A percentile compares a stretch with the other conserved stretches of the same genome.
These are phyloP conservation scores for Geotrichum aggregatum DNA, from an alignment of 1,139 yeast species.

Conservation along the genomic window DNA sequence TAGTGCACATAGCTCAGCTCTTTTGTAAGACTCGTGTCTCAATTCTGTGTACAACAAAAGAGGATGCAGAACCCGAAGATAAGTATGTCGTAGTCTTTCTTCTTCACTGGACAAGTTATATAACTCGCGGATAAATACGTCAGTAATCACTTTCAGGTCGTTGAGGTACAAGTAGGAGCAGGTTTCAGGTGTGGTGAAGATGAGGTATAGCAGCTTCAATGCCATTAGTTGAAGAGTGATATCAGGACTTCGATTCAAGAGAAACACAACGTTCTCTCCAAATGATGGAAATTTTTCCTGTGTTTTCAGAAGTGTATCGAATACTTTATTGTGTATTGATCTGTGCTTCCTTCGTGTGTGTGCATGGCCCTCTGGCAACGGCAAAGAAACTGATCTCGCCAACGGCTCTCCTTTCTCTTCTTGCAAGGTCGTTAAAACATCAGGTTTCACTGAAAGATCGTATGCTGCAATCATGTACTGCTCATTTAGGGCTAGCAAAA, in stretches of 20 bases:
- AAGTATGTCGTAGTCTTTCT: slow-evolving; percentile 67
- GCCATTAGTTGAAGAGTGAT: slow-evolving; percentile 70
- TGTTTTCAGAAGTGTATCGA: slow-evolving; percentile 28
- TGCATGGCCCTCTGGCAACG: background rate
- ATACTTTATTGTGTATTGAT: slow-evolving; percentile 33
- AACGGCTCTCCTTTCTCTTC: background rate
- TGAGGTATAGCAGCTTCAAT: slow-evolving; percentile 68
- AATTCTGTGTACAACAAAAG: slow-evolving; percentile 53
- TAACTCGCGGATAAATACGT: slow-evolving; percentile 76
- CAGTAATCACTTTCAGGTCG: slow-evolving; percentile 81
- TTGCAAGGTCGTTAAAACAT: background rate
- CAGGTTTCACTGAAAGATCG: background rate
- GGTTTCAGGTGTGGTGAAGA: slow-evolving; percentile 65
- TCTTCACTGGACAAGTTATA: slow-evolving; percentile 59
- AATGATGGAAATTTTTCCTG: slow-evolving; percentile 45
- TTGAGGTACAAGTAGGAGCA: slow-evolving; percentile 57
- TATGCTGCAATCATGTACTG: slow-evolving; percentile 69
- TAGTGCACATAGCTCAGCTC: slow-evolving; percentile 49
- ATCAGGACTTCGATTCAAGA: slow-evolving; percentile 75
- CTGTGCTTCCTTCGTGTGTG: background rate
- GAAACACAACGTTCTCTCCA: slow-evolving; percentile 53
- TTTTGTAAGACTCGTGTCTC: slow-evolving; percentile 54
- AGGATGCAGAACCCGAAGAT: slow-evolving; percentile 71
- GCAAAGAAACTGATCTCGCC: background rate
- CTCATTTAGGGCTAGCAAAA: slow-evolving; percentile 73